Conservation (phyloP, 768 basidiomycete species). For the Kwoniella botswanensis region DNA sequence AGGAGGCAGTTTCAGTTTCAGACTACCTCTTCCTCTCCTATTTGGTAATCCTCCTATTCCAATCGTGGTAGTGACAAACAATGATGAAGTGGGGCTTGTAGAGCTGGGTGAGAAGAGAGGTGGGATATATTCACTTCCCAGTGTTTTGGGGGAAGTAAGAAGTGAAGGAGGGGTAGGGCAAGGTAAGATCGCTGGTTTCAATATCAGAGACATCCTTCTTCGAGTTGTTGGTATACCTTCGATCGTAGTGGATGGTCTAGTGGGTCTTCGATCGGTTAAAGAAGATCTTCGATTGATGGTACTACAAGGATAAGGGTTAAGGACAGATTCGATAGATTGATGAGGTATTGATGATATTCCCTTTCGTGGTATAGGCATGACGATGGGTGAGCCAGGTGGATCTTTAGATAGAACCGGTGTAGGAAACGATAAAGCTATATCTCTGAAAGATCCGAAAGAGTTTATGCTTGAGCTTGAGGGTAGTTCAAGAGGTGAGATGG, state of each 20-base stretch:
- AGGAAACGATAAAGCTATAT: conserved; percentile 1
- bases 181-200: conserved; percentile 20
- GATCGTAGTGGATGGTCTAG: conserved; percentile 13
- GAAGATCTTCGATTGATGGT: not conserved
- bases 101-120: conserved; percentile 20
- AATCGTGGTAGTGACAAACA: not conserved
- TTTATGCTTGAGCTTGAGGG: not conserved
- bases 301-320: not conserved
- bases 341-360: conserved; percentile 4
- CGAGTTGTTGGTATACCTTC: conserved; percentile 6
- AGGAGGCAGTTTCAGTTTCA: conserved; percentile 18
- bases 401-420: conserved; percentile 7
- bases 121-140: conserved; percentile 20
- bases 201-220: conserved; percentile 22
- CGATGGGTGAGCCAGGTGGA: conserved; percentile 7
- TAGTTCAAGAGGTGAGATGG: conserved; percentile 23
- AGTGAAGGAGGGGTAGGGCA: conserved; percentile 36
- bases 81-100: not conserved
- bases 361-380: conserved; percentile 11
- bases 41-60: conserved; percentile 2
- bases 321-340: conserved; percentile 15
- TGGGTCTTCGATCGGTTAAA: conserved; percentile 8
- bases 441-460: not conserved
- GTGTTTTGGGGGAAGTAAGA: conserved; percentile 32
- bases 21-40: conserved; percentile 23